Evolutionary conservation across 2,329 filamentous ascomycete species (phyloP), one percentile per base, ranked within the genome.

Genomic region (Apiospora pterosperma): DNA sequence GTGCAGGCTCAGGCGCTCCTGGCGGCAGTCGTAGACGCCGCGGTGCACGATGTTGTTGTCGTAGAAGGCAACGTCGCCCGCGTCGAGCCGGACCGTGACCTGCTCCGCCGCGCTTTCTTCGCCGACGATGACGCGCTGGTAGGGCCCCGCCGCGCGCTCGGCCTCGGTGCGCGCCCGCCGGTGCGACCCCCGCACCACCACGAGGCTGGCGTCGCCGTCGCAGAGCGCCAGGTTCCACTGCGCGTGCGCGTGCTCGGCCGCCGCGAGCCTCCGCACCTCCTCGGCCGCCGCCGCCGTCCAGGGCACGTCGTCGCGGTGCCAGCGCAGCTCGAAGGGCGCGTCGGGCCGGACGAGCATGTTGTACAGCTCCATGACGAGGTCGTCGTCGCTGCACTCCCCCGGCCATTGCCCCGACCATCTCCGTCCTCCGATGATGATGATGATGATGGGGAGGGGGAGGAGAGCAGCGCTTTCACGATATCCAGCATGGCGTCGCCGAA

Each of bases 171-270:
- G 80, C 38, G 91, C 85, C 7, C 93, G 85, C 34, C 75, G 78
- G 76, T 97, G 93, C 5, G 88, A 91, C 0, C 91, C 92, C 0
- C 93, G 93, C 0, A 97, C 86, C 0, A 96, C 88, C 8, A 97
- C 79, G 7, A 97, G 78, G 59, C 87, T 90, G 16, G 84, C 48
- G 74, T 97, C 93, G 36, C 66, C 67, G 39, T 90, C 86, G 74
- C 88, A 93, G 8, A 97, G 81, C 8, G 93, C 90, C 52, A 97
- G 82, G 75, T 97, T 97, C 86, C 92, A 97, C 80, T 97, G 93
- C 41, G 92, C 90, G 71, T 96, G 92, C 7, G 48, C 48, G 71
- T 85, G 88, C 64, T 89, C 88, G 0, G 88, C 85, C 66, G 85
- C 79, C 1, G 75, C 73, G 62, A 96, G 79, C 34, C 90, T 79